Evolutionary conservation across 176 grass and related monocot species (phyloP).

Genomic region (Oryza punctata): DNA sequence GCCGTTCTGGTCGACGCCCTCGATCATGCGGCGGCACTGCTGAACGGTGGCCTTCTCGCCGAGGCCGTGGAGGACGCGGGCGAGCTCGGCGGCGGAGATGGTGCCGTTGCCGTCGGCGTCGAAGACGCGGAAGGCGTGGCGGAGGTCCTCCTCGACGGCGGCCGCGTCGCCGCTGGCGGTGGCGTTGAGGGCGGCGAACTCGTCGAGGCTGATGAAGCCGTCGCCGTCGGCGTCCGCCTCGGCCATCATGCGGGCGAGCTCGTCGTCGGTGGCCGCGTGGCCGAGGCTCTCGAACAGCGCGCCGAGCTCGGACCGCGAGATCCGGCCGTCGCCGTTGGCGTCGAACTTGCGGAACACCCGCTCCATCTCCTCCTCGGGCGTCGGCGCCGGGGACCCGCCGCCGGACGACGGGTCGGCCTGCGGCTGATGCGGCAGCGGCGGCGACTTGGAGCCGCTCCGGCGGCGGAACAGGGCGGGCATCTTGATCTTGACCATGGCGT

Average conservation of each 20-base stretch:
- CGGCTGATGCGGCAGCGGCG: neutral
- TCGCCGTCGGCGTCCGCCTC: slow-evolving; percentile 91
- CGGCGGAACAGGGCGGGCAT: slow-evolving; percentile 77
- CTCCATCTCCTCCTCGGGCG: slow-evolving; percentile 65
- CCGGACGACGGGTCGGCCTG: neutral
- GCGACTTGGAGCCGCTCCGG: slow-evolving; percentile 51
- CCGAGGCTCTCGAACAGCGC: slow-evolving; percentile 73
- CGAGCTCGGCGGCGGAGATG: slow-evolving; percentile 88
- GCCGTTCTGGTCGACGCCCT: slow-evolving; percentile 83
- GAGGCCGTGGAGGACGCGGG: slow-evolving; percentile 65
- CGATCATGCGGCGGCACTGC: slow-evolving; percentile 90
- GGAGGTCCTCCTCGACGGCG: slow-evolving; percentile 72
- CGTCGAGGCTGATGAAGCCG: slow-evolving; percentile 82
- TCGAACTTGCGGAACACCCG: slow-evolving; percentile 92
- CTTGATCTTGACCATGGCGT: slow-evolving; percentile 81
- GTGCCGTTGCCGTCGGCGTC: slow-evolving; percentile 76
- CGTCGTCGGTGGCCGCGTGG: slow-evolving; percentile 64
- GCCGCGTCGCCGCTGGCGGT: slow-evolving; percentile 34
- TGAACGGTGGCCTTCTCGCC: slow-evolving; percentile 75
- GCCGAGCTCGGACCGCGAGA: slow-evolving; percentile 75
- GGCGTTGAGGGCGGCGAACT: slow-evolving; percentile 78
- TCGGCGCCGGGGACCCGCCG: neutral
- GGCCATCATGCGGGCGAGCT: slow-evolving; percentile 80
- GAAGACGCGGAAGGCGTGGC: slow-evolving; percentile 81
- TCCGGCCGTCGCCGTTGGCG: slow-evolving; percentile 86